These are phyloP conservation scores for Fusarium penzigii DNA, from an alignment of 2,329 filamentous ascomycete genomes.

Conservation along the genomic window DNA sequence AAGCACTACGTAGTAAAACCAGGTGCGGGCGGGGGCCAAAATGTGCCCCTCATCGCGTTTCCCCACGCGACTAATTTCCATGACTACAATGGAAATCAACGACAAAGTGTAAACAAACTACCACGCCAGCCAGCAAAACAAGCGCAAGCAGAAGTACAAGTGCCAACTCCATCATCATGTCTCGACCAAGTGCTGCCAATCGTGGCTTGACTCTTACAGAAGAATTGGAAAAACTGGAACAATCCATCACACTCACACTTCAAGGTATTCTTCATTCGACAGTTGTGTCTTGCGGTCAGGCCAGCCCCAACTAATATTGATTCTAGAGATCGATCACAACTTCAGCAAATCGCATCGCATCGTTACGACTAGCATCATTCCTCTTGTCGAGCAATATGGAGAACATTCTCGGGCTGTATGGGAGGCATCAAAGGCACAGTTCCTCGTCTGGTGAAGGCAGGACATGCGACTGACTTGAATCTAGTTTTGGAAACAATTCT, in stretches of 20 bases:
- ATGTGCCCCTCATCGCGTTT: slow-evolving; percentile 37
- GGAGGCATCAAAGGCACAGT: slow-evolving; percentile 85
- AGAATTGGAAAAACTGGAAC: slow-evolving; percentile 92
- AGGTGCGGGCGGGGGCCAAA: not conserved
- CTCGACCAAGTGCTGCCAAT: slow-evolving; percentile 48
- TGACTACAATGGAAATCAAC: slow-evolving; percentile 13
- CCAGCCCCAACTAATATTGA: slow-evolving; percentile 4
- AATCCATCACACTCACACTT: slow-evolving; percentile 92
- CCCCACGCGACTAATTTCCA: slow-evolving; percentile 28
- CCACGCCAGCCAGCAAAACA: slow-evolving; percentile 6
- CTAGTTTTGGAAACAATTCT: slow-evolving; percentile 99
- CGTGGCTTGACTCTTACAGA: slow-evolving; percentile 79
- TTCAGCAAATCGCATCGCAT: slow-evolving; percentile 97
- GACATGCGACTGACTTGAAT: slow-evolving; percentile 1
- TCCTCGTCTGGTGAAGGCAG: accelerated
- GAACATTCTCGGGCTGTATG: slow-evolving; percentile 92
- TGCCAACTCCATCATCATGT: slow-evolving; percentile 40
- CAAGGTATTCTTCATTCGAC: slow-evolving; percentile 62
- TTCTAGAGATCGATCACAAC: slow-evolving; percentile 92
- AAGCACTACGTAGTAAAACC: no score
- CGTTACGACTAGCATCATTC: slow-evolving; percentile 89
- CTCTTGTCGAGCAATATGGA: slow-evolving; percentile 91
- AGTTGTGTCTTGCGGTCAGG: not conserved
- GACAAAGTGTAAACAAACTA: slow-evolving; percentile 7
- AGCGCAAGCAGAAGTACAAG: no score